Evolutionary conservation across 176 grass and related monocot species (phyloP), one percentile per base, ranked within the genome.

Genomic region (Oryza australiensis): DNA sequence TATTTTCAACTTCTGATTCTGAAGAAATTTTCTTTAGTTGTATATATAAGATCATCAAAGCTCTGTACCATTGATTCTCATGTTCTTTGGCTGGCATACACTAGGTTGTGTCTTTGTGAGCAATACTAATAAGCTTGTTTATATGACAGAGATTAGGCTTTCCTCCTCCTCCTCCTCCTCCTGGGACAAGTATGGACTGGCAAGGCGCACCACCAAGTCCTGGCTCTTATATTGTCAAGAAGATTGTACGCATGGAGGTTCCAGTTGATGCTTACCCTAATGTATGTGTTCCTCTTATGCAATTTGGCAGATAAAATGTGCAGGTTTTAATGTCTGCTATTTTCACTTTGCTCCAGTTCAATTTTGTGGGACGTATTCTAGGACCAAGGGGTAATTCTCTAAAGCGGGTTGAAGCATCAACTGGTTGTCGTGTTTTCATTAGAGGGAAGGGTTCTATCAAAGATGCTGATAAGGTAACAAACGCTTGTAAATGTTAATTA

Each of bases 211-310:
- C 94, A 7, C 85, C 86, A 78, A 89, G 84, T 57, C 91, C 91
- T 37, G 88, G 87, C 43, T 97, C 94, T 55, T 97, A 90, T 77
- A 87, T 89, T 48, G 81, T 89, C 45, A 97, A 97, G 88, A 97
- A 97, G 87, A 91, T 93, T 26, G 18, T 97, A 85, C 94, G 94
- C 43, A 84, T 97, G 74, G 94, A 97, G 85, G 90, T 97, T 91
- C 94, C 94, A 15, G 91, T 93, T 10, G 91, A 91, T 37, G 53
- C 84, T 45, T 93, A 93, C 83, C 94, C 94, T 68, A 97, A 89
- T 91, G 94, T 97, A 93, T 72, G 76, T 26, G 48, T 64, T 28
- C 55, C 26, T 13, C 24, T 68, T 78, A 6, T 74, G 64, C 12
- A 15, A 26, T 84, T 71, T 80, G 73, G 29, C 41, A 70, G 78